Evolutionary conservation across 352 stramenopile genomes (phyloP), one percentile per base, ranked within the genome.

Genomic region (Blastocystis sp.): DNA sequence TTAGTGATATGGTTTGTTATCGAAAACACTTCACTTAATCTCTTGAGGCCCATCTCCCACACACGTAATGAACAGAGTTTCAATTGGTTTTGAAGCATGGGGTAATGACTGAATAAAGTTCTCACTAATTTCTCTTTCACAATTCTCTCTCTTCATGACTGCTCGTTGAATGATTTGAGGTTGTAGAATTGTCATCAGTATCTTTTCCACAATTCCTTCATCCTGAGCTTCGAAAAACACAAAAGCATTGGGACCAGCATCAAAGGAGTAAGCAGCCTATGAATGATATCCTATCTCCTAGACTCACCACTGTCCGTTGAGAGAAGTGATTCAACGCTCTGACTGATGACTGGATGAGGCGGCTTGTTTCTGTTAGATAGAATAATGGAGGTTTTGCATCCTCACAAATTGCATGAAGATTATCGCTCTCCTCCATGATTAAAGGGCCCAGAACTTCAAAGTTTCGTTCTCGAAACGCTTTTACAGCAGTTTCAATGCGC

Each of bases 351-450:
- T 95, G 93, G 87, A 96, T 93, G 68, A 90, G 90, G 56, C 92
- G 92, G 35, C 94, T 96, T 48, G 95, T 90, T 87, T 98, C 95
- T 91, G 98, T 98, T 93, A 99, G 95, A 91, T 99, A 99, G 91
- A 98, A 98, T 88, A 99, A 98, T 6, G 97, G 96, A 64, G 97
- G 97, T 90, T 94, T 98, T 22, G 96, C 98, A 91, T 98, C 96
- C 13, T 98, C 92, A 90, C 97, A 99, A 42, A 94, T 97, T 53
- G 96, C 95, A 92, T 99, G 97, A 91, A 99, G 98, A 90, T 98
- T 95, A 92, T 98, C 98, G 82, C 93, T 95, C 92, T 99, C 97
- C 89, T 95, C 93, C 96, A 99, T 99, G 22, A 96, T 98, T n/a
- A 99, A 91, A 59, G 94, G 93, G 51, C 93, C 96, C 91, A 99